phyloP scores from a whole-genome alignment of 2,329 filamentous ascomycete genomes.

The Simplicillium sp. region DNA sequence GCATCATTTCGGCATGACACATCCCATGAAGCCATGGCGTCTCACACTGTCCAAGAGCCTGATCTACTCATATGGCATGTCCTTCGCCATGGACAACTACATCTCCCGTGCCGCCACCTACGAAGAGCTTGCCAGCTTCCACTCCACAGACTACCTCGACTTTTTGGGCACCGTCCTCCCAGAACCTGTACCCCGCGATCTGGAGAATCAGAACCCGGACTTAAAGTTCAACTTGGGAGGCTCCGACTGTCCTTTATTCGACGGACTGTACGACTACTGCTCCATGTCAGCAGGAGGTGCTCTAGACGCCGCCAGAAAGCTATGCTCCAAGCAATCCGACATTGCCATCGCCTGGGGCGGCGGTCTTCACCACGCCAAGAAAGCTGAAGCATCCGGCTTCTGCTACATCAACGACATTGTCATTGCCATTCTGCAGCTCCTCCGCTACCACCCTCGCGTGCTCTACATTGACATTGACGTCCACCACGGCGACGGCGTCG shows the following conservation, averaged over 20 bases:
- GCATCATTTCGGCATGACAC: constrained; percentile 92
- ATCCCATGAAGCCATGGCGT: constrained; percentile 99
- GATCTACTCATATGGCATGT: constrained; percentile 90
- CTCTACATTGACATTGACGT: constrained; percentile 94
- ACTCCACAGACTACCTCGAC: constrained; percentile 81
- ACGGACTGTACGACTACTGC: constrained; percentile 91
- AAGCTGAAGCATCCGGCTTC: constrained; percentile 86
- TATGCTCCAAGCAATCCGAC: constrained; percentile 77
- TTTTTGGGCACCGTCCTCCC: constrained; percentile 70
- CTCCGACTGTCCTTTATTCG: constrained; percentile 93
- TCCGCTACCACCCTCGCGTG: constrained; percentile 74
- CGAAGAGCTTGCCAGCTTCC: constrained; percentile 80
- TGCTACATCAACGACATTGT: constrained; percentile 99
- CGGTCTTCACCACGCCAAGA: constrained; percentile 92
- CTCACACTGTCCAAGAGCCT: constrained; percentile 91
- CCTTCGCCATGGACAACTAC: constrained; percentile 94
- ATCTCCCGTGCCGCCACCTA: constrained; percentile 74
- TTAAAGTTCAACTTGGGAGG: constrained; percentile 77
- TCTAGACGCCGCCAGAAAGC: constrained; percentile 81
- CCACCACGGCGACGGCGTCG: constrained; percentile 83
- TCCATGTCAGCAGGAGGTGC: constrained; percentile 87
- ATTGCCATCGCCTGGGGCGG: constrained; percentile 98
- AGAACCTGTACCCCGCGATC: constrained; percentile 52
- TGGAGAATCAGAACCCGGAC: constrained; percentile 54
- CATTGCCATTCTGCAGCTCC: constrained; percentile 78